phyloP scores from a whole-genome alignment of 129 eudicot genomes.

The Mikania micrantha region DNA sequence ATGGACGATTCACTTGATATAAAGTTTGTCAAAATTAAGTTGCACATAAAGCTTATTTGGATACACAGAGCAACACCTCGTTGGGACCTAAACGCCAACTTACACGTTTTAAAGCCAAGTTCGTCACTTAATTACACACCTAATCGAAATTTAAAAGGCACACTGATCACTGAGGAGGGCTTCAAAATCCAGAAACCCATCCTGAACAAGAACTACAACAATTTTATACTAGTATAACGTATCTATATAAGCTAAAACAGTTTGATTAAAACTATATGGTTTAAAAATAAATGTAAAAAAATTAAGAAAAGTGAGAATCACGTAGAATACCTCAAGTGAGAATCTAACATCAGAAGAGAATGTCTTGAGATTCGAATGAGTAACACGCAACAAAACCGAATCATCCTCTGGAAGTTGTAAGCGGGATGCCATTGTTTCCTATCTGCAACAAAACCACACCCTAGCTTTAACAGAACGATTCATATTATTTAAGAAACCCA shows the following conservation, averaged over 20 bases:
- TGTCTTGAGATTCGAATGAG: conserved; percentile 83
- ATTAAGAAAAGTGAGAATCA: background rate
- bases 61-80: no score
- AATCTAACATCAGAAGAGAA: conserved; percentile 68
- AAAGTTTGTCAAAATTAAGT: no score
- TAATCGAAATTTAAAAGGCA: background rate
- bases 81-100: no score
- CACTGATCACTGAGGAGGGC: background rate
- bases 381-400: conserved; percentile 53
- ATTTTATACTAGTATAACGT: background rate
- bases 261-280: background rate
- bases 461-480: background rate
- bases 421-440: conserved; percentile 44
- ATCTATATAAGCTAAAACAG: background rate
- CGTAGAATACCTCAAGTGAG: conserved; percentile 61
- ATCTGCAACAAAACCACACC: conserved; percentile 20
- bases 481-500: background rate
- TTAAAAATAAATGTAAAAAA: background rate
- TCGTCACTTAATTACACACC: background rate
- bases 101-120: no score
- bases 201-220: background rate
- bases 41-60: no score
- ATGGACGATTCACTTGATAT: no score
- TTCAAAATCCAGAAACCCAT: background rate
- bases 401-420: conserved; percentile 77